Percentiles rank a stretch among this genome's conserved stretches.
These are phyloP conservation scores for Ustilago crameri DNA, from an alignment of 1,284 basidiomycete genomes.

Conservation along the genomic window DNA sequence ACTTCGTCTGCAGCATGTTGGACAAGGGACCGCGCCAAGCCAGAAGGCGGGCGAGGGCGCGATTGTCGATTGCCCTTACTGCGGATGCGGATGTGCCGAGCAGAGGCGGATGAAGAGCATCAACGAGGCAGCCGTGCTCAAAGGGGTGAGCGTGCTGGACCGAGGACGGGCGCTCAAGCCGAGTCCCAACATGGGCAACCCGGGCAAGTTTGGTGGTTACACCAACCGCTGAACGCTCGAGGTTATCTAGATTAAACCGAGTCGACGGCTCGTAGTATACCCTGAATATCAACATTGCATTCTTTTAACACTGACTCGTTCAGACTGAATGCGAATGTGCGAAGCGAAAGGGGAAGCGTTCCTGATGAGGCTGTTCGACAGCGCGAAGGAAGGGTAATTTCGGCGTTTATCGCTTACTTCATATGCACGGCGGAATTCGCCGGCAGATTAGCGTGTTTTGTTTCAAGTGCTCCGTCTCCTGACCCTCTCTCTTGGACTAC, in stretches of 20 bases:
- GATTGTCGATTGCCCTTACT: constrained; percentile 28
- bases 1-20: constrained; percentile 40
- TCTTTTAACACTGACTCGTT: too few species aligned
- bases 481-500: too few species aligned
- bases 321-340: too few species aligned
- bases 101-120: constrained; percentile 52
- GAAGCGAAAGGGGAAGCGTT: too few species aligned
- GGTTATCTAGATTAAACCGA: too few species aligned
- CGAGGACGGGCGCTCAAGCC: constrained; percentile 54
- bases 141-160: constrained; percentile 54
- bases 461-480: not conserved
- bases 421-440: not conserved
- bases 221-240: constrained; percentile 26
- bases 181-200: constrained; percentile 34
- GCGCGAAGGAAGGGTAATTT: not conserved
- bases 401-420: not conserved
- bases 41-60: constrained; percentile 6
- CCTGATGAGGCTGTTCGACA: too few species aligned
- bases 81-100: constrained; percentile 55
- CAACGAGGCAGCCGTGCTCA: constrained; percentile 56
- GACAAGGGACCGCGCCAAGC: constrained; percentile 29
- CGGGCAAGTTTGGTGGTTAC: constrained; percentile 54
- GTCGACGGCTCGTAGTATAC: not conserved
- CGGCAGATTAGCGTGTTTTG: not conserved
- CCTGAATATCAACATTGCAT: too few species aligned